phyloP scores from a whole-genome alignment of 2,329 filamentous ascomycete species.

The Dactylonectria estremocensis region DNA sequence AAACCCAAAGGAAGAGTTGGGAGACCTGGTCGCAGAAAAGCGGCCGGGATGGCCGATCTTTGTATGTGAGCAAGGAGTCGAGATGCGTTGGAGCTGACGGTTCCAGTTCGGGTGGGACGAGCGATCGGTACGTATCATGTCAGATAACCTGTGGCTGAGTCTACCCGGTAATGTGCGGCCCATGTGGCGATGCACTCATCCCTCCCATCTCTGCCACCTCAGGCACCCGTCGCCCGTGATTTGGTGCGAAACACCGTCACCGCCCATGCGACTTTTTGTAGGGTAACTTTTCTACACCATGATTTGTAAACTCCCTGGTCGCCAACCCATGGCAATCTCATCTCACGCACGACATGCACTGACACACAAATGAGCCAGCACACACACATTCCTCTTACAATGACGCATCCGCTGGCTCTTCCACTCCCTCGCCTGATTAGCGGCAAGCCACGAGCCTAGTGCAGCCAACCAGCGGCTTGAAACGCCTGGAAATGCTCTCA shows the following conservation, averaged over 20 bases:
- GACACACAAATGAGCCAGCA: too few relatives aligned
- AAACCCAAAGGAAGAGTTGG: background rate
- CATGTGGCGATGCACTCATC: conserved; percentile 7
- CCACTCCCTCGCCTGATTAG: background rate
- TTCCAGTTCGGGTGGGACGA: background rate
- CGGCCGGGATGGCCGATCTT: background rate
- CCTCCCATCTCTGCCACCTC: background rate
- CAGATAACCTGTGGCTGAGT: conserved; percentile 18
- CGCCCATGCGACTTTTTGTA: background rate
- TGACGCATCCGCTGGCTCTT: background rate
- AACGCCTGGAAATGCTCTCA: background rate
- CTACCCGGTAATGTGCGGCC: background rate
- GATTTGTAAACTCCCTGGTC: too few relatives aligned
- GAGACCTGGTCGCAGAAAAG: background rate
- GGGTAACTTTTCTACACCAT: background rate
- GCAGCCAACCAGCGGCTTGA: conserved; percentile 1
- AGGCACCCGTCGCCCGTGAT: conserved; percentile 7
- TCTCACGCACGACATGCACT: background rate
- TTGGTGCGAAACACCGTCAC: background rate
- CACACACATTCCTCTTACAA: background rate
- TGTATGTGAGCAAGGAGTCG: background rate
- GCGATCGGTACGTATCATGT: background rate
- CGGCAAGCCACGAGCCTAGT: background rate
- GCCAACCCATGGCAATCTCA: background rate
- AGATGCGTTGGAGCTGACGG: too few relatives aligned